Evolutionary conservation across 495 filamentous ascomycete species (phyloP), one percentile per base, ranked within the genome.

Genomic region (Trichoderma orchidacearum): DNA sequence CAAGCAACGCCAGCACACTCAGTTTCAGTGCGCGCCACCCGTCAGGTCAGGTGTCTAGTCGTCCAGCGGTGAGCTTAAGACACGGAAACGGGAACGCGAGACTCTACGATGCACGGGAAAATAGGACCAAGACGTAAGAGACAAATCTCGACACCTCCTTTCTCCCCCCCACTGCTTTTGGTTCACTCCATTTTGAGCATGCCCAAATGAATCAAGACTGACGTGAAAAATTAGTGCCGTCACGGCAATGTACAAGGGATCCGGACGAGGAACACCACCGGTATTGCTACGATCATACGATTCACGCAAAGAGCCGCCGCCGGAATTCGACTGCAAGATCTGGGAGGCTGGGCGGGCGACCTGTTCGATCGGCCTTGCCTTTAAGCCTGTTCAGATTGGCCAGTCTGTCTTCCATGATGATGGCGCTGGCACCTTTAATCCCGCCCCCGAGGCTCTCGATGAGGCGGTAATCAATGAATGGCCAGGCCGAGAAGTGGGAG

Each of bases 271-370:
- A 15, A 81, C 79, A 13, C 70, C 78, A 8, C 77, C 90, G 0
- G 83, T 85, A 2, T 67, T 98, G 53, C 72, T 98, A 51, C 85
- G 93, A 30, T 96, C 93, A 9, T 98, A 97, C 64, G 91, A 95
- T 61, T 96, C 94, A 25, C 81, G 89, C 59, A 89, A 86, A 67
- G 92, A 97, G 68, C 85, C 90, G 0, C 80, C 89, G 3, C 86
- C 91, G 0, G 89, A 94, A 66, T 87, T 88, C 57, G 83, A 94
- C 62, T 95, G 90, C 68, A 94, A 80, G 13, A 89, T 98, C 54
- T 98, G 93, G 93, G 80, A 98, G 68, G 93, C 93, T 4, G 93
- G 93, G 7, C 83, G 94, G 35, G 93, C 93, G n/a, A 98, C 93
- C 2, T 88, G 80, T 53, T 90, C 93, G 3, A 95, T 89, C 3